A percentile compares a stretch with the other conserved stretches of the same genome.
Evolutionary conservation across 768 basidiomycete genomes (phyloP).

Genomic region (Guyanaporus albipodus): DNA sequence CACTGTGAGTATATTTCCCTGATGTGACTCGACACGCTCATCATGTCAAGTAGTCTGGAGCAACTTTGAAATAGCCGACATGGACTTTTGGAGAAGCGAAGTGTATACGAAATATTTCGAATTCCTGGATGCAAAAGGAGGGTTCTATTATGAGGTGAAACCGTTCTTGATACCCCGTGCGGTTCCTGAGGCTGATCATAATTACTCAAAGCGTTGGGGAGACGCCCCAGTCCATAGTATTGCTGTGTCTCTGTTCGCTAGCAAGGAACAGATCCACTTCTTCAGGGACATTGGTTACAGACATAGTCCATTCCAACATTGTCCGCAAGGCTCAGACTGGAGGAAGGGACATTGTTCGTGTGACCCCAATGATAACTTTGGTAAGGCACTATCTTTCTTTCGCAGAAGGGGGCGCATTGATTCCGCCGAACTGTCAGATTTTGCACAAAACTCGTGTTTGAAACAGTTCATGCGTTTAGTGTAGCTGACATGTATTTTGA

Average conservation of each 20-base stretch:
- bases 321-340: constrained; percentile 75
- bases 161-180: not conserved
- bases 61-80: constrained; percentile 87
- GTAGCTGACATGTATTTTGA: constrained; percentile 12
- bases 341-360: constrained; percentile 85
- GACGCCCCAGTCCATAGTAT: constrained; percentile 93
- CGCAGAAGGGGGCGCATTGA: constrained; percentile 4
- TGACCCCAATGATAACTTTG: constrained; percentile 67
- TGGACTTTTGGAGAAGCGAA: constrained; percentile 82
- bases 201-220: constrained; percentile 68
- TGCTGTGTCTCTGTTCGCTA: constrained; percentile 83
- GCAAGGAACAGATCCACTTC: constrained; percentile 89
- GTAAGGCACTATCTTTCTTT: constrained; percentile 31
- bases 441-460: constrained; percentile 27
- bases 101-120: constrained; percentile 84
- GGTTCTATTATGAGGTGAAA: constrained; percentile 82
- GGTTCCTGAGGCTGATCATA: constrained; percentile 2
- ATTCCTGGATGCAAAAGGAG: constrained; percentile 71
- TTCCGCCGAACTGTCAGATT: constrained; percentile 13
- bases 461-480: constrained; percentile 26
- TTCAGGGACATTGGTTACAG: constrained; percentile 93
- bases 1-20: constrained; percentile 44
- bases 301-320: constrained; percentile 94
- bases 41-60: constrained; percentile 63
- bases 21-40: not conserved